Conservation (phyloP, 1,284 basidiomycete species). For the Ceratobasidium sp. region DNA sequence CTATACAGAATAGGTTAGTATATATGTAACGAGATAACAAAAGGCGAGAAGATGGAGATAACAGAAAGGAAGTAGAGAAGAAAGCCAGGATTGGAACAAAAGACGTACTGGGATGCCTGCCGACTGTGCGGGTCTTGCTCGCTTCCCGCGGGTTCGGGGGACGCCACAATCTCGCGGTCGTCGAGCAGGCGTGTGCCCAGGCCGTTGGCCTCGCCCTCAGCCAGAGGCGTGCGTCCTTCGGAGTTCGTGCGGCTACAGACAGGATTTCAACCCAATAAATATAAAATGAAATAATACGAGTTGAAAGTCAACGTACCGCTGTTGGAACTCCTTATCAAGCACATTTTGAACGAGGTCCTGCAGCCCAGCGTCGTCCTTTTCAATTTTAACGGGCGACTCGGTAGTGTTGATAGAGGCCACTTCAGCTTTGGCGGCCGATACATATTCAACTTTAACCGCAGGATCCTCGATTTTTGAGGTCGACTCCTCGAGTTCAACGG, state of each 20-base stretch:
- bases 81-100: neutral
- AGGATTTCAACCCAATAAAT: too few relatives aligned
- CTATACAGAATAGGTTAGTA: neutral
- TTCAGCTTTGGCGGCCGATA: slow-evolving; percentile 8
- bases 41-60: neutral
- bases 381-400: slow-evolving; percentile 9
- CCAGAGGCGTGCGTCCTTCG: slow-evolving; percentile 15
- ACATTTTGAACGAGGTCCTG: neutral
- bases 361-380: slow-evolving; percentile 3
- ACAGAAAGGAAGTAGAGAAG: neutral
- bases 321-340: neutral
- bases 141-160: slow-evolving; percentile 14
- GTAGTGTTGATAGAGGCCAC: neutral
- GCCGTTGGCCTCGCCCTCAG: neutral
- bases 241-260: too few relatives aligned
- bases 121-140: neutral
- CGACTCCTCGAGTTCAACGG: slow-evolving; percentile 6
- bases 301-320: neutral
- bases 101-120: neutral
- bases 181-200: slow-evolving; percentile 6
- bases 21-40: neutral
- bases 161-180: slow-evolving; percentile 11
- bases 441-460: slow-evolving; percentile 5
- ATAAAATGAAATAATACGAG: neutral
- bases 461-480: neutral